Conservation (phyloP, 352 stramenopile species). For the Albugo candida region DNA sequence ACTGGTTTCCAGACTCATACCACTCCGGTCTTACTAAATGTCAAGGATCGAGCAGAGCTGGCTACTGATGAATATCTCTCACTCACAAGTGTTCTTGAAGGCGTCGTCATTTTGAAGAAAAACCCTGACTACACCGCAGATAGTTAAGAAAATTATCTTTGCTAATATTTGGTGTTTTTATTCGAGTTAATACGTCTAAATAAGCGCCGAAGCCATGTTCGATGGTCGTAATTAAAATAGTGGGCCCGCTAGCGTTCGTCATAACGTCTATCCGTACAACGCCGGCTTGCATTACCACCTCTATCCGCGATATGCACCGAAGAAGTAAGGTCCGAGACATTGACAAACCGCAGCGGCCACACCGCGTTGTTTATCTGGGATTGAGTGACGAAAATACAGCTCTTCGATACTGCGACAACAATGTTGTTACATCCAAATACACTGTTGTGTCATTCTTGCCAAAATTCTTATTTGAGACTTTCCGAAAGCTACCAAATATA, state of each 20-base stretch:
- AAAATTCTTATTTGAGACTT: conserved; percentile 83
- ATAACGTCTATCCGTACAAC: no score
- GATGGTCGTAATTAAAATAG: no score
- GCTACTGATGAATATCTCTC: conserved; percentile 94
- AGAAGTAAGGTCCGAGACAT: no score
- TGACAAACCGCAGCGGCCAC: conserved; percentile 1
- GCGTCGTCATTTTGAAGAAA: conserved; percentile 96
- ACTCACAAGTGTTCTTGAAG: conserved; percentile 93
- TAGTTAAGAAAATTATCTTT: conserved; percentile 16
- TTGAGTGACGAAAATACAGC: conserved; percentile 27
- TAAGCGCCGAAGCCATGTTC: no score
- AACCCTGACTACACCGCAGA: conserved; percentile 86
- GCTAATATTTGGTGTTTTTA: background rate
- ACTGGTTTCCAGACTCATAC: conserved; percentile 99
- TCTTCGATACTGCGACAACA: conserved; percentile 66
- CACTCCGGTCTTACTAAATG: conserved; percentile 94
- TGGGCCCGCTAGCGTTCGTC: no score
- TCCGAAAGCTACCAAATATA: conserved; percentile 82
- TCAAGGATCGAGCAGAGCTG: conserved; percentile 96
- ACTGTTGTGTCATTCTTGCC: conserved; percentile 72
- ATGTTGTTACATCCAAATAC: conserved; percentile 86
- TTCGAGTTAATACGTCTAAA: no score
- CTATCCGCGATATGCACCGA: no score
- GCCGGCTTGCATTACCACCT: no score
- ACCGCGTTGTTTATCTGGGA: conserved; percentile 44